These are phyloP conservation scores for Aurinia saxatilis DNA, from an alignment of 345 rosid species.

Conservation along the genomic window DNA sequence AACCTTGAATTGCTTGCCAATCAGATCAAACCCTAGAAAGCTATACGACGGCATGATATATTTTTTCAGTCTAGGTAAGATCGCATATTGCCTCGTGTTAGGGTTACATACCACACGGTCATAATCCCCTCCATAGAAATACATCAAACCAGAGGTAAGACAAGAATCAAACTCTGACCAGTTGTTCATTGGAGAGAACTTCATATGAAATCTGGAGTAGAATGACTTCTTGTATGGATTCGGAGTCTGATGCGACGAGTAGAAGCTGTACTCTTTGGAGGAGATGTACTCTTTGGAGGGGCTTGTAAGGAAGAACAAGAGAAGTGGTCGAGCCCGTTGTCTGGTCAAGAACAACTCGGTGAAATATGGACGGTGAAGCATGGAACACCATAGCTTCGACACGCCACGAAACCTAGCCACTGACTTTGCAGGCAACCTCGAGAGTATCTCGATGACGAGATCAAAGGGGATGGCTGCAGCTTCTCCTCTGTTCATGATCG, in stretches of 20 bases:
- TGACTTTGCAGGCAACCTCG: too few species aligned
- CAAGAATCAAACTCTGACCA: neutral
- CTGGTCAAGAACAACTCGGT: neutral
- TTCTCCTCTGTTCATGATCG: too few species aligned
- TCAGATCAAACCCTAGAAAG: neutral
- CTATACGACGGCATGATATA: too few species aligned
- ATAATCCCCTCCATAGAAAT: neutral
- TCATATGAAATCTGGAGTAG: too few species aligned
- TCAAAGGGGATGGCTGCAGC: too few species aligned
- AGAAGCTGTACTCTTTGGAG: neutral
- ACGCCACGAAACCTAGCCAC: too few species aligned
- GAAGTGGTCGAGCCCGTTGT: neutral
- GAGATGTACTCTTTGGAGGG: too few species aligned
- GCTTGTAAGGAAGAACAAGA: neutral
- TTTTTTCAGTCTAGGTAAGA: too few species aligned
- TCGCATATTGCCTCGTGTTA: neutral
- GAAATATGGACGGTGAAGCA: neutral
- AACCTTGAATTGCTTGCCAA: neutral
- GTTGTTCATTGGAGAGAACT: neutral
- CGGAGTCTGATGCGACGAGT: neutral
- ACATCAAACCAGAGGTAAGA: slow-evolving; percentile 4
- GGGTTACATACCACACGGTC: neutral
- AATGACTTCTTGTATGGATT: too few species aligned
- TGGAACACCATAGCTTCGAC: too few species aligned
- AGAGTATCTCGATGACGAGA: too few species aligned